Evolutionary conservation across 208 protist species (phyloP), one percentile per base, ranked within the genome.

Genomic region (Jaenimonas drosophilae): DNA sequence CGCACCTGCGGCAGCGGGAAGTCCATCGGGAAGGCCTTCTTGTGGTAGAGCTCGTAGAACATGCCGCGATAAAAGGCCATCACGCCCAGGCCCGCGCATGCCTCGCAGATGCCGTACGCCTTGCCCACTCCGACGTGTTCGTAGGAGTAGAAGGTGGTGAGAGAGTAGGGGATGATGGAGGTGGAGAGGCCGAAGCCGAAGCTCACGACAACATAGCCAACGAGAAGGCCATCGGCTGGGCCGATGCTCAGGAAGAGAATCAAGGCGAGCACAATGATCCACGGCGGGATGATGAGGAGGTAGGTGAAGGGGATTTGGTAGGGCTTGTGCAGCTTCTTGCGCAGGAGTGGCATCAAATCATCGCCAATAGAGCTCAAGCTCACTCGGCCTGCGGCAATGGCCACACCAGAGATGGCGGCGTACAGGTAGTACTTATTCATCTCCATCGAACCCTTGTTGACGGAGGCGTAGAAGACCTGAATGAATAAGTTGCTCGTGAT

Each of bases 101-200:
- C 23, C 24, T 55, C 43, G 33, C 60, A 68, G 25, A 56, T 38
- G 19, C 60, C 60, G 36, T 68, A 68, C 21, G 53, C 41, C 54
- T 58, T 68, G 36, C 60, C 60, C 17, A 68, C 40, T n/a, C 53
- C 60, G 3, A 41, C 41, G 25, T 66, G 51, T 29, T 59, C 28
- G 36, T 55, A 55, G 19, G 49, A 55, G 39, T 46, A 55, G 39
- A 55, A 55, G 38, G 28, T 24, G 4, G 39, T 55, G 19, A 55
- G 7, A 6, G 49, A 34, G 29, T 55, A 55, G 9, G 49, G 49
- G 16, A 55, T 50, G 2, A 46, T 42, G 26, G 59, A 66, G 14
- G 50, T 66, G 36, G 47, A 59, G 17, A 66, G 49, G 14, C 59
- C 59, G 40, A 53, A 66, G 25, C 41, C 43, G 28, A 59, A 44